These are phyloP conservation scores for Tylopilus sp. DNA, from an alignment of 768 basidiomycete species.

Conservation along the genomic window DNA sequence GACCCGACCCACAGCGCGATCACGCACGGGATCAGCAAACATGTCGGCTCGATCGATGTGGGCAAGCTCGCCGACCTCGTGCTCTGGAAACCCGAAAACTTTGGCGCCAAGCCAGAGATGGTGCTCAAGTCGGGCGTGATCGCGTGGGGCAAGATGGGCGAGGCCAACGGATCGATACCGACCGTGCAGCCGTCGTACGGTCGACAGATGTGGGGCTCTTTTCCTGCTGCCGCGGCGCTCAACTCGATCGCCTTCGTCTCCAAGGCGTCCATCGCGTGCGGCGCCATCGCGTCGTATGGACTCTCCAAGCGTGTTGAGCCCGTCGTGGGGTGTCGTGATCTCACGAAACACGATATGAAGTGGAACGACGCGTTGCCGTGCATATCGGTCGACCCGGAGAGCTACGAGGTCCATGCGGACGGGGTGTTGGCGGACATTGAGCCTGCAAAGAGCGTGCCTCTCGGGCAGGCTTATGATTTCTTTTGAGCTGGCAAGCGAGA, in stretches of 20 bases:
- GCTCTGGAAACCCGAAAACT: slow-evolving; percentile 92
- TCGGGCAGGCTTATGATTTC: slow-evolving; percentile 74
- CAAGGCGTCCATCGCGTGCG: slow-evolving; percentile 56
- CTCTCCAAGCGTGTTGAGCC: slow-evolving; percentile 73
- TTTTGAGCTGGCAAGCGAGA: slow-evolving; percentile 67
- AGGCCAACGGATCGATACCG: slow-evolving; percentile 95
- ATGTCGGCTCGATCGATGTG: slow-evolving; percentile 79
- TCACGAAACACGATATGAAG: slow-evolving; percentile 91
- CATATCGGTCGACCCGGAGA: slow-evolving; percentile 92
- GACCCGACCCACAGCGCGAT: slow-evolving; percentile 69
- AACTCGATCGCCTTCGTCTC: slow-evolving; percentile 90
- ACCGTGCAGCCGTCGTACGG: slow-evolving; percentile 87
- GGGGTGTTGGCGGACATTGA: slow-evolving; percentile 72
- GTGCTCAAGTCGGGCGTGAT: slow-evolving; percentile 95
- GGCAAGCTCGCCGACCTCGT: slow-evolving; percentile 92
- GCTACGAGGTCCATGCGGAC: slow-evolving; percentile 80
- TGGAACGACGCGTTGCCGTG: slow-evolving; percentile 80
- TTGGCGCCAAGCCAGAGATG: slow-evolving; percentile 91
- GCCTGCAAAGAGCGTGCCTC: slow-evolving; percentile 66
- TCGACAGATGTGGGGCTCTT: slow-evolving; percentile 91
- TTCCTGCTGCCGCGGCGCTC: slow-evolving; percentile 72
- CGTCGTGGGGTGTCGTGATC: slow-evolving; percentile 68
- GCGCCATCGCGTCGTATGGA: slow-evolving; percentile 60
- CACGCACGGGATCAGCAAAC: slow-evolving; percentile 85
- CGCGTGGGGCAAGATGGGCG: slow-evolving; percentile 93